Conservation (phyloP, 2,329 filamentous ascomycete genomes). For the Cadophora malorum region DNA sequence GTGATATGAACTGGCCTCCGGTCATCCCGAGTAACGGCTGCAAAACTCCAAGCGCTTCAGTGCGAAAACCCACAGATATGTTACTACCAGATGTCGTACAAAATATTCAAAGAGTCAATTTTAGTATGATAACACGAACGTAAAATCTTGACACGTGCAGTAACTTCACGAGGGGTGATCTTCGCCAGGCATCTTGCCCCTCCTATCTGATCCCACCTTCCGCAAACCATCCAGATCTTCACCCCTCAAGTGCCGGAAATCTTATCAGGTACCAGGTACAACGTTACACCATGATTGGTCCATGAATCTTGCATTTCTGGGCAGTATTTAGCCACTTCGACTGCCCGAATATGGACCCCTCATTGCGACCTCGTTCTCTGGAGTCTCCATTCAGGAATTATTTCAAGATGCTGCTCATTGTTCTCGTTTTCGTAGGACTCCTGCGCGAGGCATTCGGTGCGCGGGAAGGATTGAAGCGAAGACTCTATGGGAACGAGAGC, state of each 20-base stretch:
- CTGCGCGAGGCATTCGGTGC: slow-evolving; percentile 9
- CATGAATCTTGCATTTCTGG: slow-evolving; percentile 14
- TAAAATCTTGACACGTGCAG: not conserved
- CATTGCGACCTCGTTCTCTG: slow-evolving; percentile 11
- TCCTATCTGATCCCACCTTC: slow-evolving; percentile 10
- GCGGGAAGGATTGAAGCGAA: not conserved
- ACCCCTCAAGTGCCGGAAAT: not conserved
- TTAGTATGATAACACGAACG: not conserved
- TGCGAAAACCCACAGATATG: too few relatives aligned
- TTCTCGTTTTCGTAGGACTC: slow-evolving; percentile 9
- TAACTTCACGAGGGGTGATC: not conserved
- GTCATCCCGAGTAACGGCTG: too few relatives aligned
- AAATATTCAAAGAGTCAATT: not conserved
- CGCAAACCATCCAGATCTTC: not conserved
- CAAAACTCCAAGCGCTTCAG: too few relatives aligned
- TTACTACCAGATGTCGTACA: not conserved
- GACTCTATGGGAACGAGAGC: not conserved
- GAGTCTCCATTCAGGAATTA: not conserved
- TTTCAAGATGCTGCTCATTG: slow-evolving; percentile 16
- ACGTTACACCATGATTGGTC: slow-evolving; percentile 29
- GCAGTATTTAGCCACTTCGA: slow-evolving; percentile 17
- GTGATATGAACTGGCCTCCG: too few relatives aligned
- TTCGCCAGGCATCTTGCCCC: slow-evolving; percentile 6
- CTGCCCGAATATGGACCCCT: slow-evolving; percentile 14
- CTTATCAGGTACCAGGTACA: slow-evolving; percentile 20